Conservation (phyloP, 768 basidiomycete species). For the Boletus eberwhitei region DNA sequence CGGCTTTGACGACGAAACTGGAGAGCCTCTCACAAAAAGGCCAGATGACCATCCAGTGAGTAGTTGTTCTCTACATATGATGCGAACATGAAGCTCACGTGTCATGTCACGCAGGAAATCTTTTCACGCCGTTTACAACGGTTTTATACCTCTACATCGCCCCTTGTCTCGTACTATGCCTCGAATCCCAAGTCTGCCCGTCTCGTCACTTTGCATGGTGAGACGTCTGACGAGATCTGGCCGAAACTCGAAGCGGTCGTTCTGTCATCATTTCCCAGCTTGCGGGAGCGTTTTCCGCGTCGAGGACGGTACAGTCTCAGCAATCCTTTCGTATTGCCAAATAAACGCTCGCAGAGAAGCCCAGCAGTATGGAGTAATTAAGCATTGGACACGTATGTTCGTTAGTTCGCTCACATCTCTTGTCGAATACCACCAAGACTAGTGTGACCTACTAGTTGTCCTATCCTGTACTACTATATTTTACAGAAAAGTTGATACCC, state of each 20-base stretch:
- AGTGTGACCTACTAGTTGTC: slow-evolving; percentile 6
- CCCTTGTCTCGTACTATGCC: slow-evolving; percentile 72
- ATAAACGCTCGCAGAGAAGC: slow-evolving; percentile 10
- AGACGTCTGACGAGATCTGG: slow-evolving; percentile 89
- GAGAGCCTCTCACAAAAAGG: slow-evolving; percentile 81
- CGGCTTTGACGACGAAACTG: slow-evolving; percentile 82
- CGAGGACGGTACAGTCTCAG: slow-evolving; percentile 51
- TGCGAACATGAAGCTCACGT: slow-evolving; percentile 3
- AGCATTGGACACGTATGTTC: not conserved
- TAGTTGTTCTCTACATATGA: slow-evolving; percentile 30
- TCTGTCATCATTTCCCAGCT: slow-evolving; percentile 50
- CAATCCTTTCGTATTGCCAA: slow-evolving; percentile 45
- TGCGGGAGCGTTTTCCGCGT: slow-evolving; percentile 50
- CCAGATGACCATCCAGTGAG: slow-evolving; percentile 87
- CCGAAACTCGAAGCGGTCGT: slow-evolving; percentile 69
- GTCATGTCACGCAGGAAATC: slow-evolving; percentile 50
- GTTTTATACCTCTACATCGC: slow-evolving; percentile 79
- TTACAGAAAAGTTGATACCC: not conserved
- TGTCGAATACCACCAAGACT: slow-evolving; percentile 1
- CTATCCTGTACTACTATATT: slow-evolving; percentile 9
- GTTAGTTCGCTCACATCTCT: not conserved
- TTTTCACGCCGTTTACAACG: slow-evolving; percentile 72
- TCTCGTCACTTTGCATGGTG: slow-evolving; percentile 60
- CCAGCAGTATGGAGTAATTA: slow-evolving; percentile 16
- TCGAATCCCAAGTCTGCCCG: slow-evolving; percentile 39